Percentiles rank a stretch among this genome's conserved stretches.
Conservation (phyloP, 1,284 basidiomycete species). For the Spongispora temasekensis region DNA sequence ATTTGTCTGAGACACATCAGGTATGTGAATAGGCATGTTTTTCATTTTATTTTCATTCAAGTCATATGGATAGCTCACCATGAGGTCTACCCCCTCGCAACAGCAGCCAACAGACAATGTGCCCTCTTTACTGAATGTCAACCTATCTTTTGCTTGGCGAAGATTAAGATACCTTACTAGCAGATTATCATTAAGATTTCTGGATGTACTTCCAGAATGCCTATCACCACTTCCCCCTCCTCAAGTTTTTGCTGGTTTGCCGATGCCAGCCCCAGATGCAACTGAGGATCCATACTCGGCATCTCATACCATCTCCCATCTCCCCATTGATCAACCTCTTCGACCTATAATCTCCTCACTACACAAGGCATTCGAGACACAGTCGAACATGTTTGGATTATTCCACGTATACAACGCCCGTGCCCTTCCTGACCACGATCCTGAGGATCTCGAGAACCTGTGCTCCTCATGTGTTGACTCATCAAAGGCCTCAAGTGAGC, state of each 20-base stretch:
- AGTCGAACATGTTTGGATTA: background rate
- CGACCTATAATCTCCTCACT: background rate
- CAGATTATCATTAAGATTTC: background rate
- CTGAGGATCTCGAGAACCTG: background rate
- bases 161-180: background rate
- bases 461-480: background rate
- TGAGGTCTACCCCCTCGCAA: background rate
- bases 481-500: background rate
- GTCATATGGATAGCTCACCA: background rate
- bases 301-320: background rate
- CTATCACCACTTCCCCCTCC: background rate
- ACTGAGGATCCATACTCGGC: background rate
- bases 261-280: background rate
- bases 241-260: background rate
- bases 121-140: background rate
- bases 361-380: background rate
- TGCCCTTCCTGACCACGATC: background rate
- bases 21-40: background rate
- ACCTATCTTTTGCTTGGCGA: background rate
- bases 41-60: background rate
- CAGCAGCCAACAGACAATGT: background rate
- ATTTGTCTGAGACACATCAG: background rate
- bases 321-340: background rate
- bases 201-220: background rate
- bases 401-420: background rate